phyloP scores from a whole-genome alignment of 2,329 filamentous ascomycete genomes.

The Ascomycota sp. region DNA sequence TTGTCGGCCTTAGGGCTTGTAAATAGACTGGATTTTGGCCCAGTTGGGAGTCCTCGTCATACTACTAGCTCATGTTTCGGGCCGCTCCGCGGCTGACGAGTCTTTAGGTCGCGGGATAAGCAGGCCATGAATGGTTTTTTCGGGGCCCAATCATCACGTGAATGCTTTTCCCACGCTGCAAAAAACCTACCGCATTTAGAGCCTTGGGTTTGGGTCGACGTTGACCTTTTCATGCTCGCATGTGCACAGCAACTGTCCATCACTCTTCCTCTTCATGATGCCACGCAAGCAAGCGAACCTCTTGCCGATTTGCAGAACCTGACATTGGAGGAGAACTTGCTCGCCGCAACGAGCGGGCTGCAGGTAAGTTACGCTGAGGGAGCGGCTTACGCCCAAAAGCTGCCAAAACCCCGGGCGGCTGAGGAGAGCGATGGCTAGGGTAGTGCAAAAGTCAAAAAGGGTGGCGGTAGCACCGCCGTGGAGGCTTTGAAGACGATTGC shows the following conservation, averaged over 20 bases:
- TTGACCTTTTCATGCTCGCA: constrained; percentile 46
- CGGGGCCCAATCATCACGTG: too few species aligned
- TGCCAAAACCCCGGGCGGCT: constrained; percentile 37
- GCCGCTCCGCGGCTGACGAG: too few species aligned
- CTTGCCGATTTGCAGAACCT: constrained; percentile 34
- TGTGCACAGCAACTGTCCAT: constrained; percentile 29
- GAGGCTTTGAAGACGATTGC: constrained; percentile 30
- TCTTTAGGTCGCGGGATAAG: too few species aligned
- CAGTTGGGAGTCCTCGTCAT: too few species aligned
- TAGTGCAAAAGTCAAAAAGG: constrained; percentile 44
- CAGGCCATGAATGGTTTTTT: too few species aligned
- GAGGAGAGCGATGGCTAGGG: constrained; percentile 31
- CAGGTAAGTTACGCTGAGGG: constrained; percentile 44
- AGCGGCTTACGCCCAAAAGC: constrained; percentile 39
- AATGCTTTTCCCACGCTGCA: too few species aligned
- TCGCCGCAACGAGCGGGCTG: constrained; percentile 32
- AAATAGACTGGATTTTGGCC: too few species aligned
- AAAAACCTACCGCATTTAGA: constrained; percentile 3
- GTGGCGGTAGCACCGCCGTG: constrained; percentile 43
- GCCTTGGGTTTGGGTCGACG: constrained; percentile 23
- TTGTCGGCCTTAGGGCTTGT: too few species aligned
- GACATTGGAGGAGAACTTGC: constrained; percentile 29
- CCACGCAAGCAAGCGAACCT: constrained; percentile 29
- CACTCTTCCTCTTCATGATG: constrained; percentile 28
- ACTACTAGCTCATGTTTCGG: too few species aligned